Percentiles rank a stretch among this genome's conserved stretches.
phyloP scores from a whole-genome alignment of 2,329 filamentous ascomycete genomes.

The Trichoderma harzianum region DNA sequence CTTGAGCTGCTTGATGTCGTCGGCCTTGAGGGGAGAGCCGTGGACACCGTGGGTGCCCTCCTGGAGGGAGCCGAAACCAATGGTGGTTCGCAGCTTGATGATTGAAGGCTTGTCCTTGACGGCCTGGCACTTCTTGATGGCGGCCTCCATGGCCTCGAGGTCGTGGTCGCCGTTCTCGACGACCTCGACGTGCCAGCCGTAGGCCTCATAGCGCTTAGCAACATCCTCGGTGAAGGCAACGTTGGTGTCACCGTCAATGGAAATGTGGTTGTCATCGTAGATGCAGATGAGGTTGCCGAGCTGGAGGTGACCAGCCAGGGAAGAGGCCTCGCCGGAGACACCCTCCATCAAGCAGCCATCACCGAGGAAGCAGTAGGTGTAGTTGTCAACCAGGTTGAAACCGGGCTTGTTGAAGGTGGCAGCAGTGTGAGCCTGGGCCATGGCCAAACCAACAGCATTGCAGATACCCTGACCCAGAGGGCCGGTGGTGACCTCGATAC shows the following conservation, averaged over 20 bases:
- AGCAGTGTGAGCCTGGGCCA: conserved; percentile 88
- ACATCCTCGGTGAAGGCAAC: conserved; percentile 97
- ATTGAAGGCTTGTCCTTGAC: conserved; percentile 95
- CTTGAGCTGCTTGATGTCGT: conserved; percentile 94
- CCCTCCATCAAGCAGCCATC: conserved; percentile 99
- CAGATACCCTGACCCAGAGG: conserved; percentile 95
- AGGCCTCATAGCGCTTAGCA: conserved; percentile 88
- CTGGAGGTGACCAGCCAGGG: conserved; percentile 91
- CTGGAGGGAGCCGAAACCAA: conserved; percentile 90
- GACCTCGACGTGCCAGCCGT: conserved; percentile 88
- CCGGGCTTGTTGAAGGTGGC: conserved; percentile 96
- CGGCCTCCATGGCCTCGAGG: conserved; percentile 80
- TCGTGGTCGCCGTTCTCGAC: conserved; percentile 88
- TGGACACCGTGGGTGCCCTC: conserved; percentile 95
- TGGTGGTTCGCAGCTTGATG: conserved; percentile 96
- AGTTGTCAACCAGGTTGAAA: conserved; percentile 88
- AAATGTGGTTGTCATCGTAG: conserved; percentile 99
- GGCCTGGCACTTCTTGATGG: conserved; percentile 78
- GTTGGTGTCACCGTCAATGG: conserved; percentile 90
- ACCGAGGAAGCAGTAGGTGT: conserved; percentile 95
- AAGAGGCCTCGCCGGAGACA: conserved; percentile 88
- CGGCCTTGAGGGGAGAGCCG: conserved; percentile 90
- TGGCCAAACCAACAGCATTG: conserved; percentile 96
- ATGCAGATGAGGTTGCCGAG: conserved; percentile 95
- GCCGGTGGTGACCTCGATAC: conserved; percentile 96